Evolutionary conservation across 371 early-diverging fungal species (phyloP), one percentile per base, ranked within the genome.

Genomic region (Mortierella sp.): DNA sequence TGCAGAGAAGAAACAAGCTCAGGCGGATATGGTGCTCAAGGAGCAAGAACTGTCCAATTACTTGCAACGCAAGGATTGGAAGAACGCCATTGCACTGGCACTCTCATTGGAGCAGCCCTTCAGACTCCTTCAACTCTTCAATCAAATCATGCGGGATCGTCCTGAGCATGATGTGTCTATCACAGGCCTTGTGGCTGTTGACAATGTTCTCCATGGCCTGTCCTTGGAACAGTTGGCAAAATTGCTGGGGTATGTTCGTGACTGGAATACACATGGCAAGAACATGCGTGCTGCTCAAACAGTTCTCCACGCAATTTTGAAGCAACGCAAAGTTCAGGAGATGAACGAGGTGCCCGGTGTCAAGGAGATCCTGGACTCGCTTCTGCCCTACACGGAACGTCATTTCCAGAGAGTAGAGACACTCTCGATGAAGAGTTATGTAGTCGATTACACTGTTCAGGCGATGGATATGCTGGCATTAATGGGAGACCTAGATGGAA

Each of bases 221-320:
- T 84, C 85, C 0, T 58, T 63, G 3, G 88, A 88, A 15, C 84
- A 92, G 80, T 82, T 97, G 25, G 92, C 89, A 59, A 91, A 92
- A 66, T 70, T 98, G 19, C 81, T 97, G 48, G 82, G 81, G n/a
- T 97, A 93, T 76, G 86, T 95, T 57, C 91, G 95, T 57, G 94
- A 95, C 82, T 98, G 98, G 99, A 98, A 98, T 86, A 96, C 98
- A 11, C 93, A 96, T 72, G 90, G 91, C 19, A 92, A 91, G 79
- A 88, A 92, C 74, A 85, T 94, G 16, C 82, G 84, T 45, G 81
- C 92, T 46, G 96, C 98, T 7, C 98, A 98, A 73, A 86, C 91
- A 2, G 84, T 96, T 15, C 86, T 98, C 37, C 66, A 95, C 76
- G 88, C 92, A 44, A 87, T 98, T 12, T 83, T 98, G 23, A 85